Evolutionary conservation across 139 green algal species (phyloP), one percentile per base, ranked within the genome.

Genomic region (Tetratostichococcus sp.): DNA sequence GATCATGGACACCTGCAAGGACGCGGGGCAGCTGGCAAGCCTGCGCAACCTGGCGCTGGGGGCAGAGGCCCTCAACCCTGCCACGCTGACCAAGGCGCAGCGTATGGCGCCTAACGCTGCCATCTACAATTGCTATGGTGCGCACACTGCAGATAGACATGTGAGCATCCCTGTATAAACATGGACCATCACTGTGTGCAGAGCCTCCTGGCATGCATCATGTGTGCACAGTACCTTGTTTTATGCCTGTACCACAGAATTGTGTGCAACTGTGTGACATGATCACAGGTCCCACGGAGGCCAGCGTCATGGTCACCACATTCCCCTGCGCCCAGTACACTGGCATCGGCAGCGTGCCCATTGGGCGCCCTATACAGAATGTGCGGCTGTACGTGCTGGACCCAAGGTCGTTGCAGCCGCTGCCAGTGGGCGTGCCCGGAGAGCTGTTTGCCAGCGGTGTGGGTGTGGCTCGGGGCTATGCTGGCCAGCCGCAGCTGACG

Each of bases 351-450:
- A 79, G 71, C 57, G 59, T 79, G 35, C 67, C 71, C 33, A 78
- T 89, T 23, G 84, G 84, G 43, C 26, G 21, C 30, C 85, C 84
- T 43, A 80, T 84, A 35, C 32, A 74, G 57, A 89, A 89, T 62
- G 69, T 85, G 34, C 69, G 73, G 31, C 62, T 66, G 66, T 89
- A 87, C 43, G 79, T 89, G 28, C 57, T 86, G 22, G 77, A 85
- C 31, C n/a, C 66, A 19, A 11, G 77, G 30, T 62, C 50, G 19
- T 42, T 85, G 35, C 67, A 73, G 57, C 79, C 76, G 31, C 31
- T 85, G 30, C 78, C 78, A 4, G 30, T 82, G 2, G 84, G 84
- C 30, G 71, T 76, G 62, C 30, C 76, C 19, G 35, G 75, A 6
- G 75, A 80, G 75, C 75, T 80, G 43, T 67, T 57, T 30, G 78